Evolutionary conservation across 352 stramenopile genomes (phyloP).

Genomic region (Thraustotheca clavata): DNA sequence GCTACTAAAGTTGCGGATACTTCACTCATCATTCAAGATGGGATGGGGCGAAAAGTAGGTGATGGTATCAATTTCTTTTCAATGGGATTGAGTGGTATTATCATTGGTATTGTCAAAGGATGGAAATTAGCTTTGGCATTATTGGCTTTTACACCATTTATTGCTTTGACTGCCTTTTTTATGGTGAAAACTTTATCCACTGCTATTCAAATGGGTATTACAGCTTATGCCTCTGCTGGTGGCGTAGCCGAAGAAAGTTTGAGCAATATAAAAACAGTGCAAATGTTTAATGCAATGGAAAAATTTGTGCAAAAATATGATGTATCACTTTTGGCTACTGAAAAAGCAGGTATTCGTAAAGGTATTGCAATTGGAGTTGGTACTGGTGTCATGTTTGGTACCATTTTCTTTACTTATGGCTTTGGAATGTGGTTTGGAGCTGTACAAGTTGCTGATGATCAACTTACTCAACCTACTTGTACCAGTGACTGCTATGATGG

Average conservation of each 20-base stretch:
- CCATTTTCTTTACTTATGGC: slow-evolving; percentile 31
- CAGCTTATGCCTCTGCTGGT: slow-evolving; percentile 12
- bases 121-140: slow-evolving; percentile 22
- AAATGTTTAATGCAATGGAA: slow-evolving; percentile 16
- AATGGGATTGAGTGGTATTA: slow-evolving; percentile 18
- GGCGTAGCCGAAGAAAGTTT: slow-evolving; percentile 14
- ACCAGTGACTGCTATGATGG: slow-evolving; percentile 25
- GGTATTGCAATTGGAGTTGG: slow-evolving; percentile 7
- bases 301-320: slow-evolving; percentile 3
- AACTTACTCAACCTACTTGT: not conserved
- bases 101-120: slow-evolving; percentile 23
- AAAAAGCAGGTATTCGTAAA: slow-evolving; percentile 20
- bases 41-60: slow-evolving; percentile 23
- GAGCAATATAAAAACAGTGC: slow-evolving; percentile 18
- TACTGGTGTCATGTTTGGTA: slow-evolving; percentile 31
- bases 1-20: slow-evolving; percentile 40
- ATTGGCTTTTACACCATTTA: slow-evolving; percentile 19
- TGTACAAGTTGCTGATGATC: slow-evolving; percentile 12
- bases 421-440: slow-evolving; percentile 33
- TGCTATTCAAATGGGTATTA: not conserved
- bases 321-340: slow-evolving; percentile 1
- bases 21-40: slow-evolving; percentile 25
- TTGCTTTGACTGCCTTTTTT: slow-evolving; percentile 15
- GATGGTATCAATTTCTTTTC: slow-evolving; percentile 23
- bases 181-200: slow-evolving; percentile 21